These are phyloP conservation scores for Amanita fuliginea DNA, from an alignment of 768 basidiomycete species.

Conservation along the genomic window DNA sequence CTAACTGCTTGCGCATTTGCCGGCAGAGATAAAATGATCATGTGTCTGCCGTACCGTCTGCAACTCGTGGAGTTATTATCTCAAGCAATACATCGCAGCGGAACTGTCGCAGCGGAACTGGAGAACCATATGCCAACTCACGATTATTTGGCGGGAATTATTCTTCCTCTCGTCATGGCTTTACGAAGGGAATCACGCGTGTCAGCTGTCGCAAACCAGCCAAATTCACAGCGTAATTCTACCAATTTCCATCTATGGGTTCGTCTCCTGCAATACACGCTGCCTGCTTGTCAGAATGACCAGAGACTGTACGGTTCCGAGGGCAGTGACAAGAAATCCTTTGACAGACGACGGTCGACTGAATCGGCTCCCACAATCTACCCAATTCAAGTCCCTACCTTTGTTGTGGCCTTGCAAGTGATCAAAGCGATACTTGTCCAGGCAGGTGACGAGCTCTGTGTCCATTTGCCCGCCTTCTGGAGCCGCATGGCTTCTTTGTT, in stretches of 20 bases:
- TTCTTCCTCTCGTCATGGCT: slow-evolving; percentile 48
- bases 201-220: slow-evolving; percentile 25
- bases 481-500: slow-evolving; percentile 45
- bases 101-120: slow-evolving; percentile 44
- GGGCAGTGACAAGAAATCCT: slow-evolving; percentile 27
- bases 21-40: slow-evolving; percentile 27
- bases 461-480: slow-evolving; percentile 49
- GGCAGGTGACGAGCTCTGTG: slow-evolving; percentile 48
- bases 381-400: slow-evolving; percentile 25
- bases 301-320: slow-evolving; percentile 14
- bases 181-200: slow-evolving; percentile 41
- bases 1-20: slow-evolving; percentile 37
- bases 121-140: slow-evolving; percentile 45
- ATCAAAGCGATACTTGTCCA: slow-evolving; percentile 59
- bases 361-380: slow-evolving; percentile 8
- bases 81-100: slow-evolving; percentile 36
- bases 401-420: slow-evolving; percentile 48
- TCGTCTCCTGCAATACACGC: slow-evolving; percentile 47
- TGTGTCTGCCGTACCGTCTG: slow-evolving; percentile 27
- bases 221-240: slow-evolving; percentile 34
- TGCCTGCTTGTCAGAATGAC: slow-evolving; percentile 38
- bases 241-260: slow-evolving; percentile 41
- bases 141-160: slow-evolving; percentile 50
- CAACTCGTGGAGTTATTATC: slow-evolving; percentile 29
- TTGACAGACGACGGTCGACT: slow-evolving; percentile 23